Percentiles rank a stretch among this genome's conserved stretches.
Evolutionary conservation across 1,284 basidiomycete genomes (phyloP).

Genomic region (Pholiota adiposa): DNA sequence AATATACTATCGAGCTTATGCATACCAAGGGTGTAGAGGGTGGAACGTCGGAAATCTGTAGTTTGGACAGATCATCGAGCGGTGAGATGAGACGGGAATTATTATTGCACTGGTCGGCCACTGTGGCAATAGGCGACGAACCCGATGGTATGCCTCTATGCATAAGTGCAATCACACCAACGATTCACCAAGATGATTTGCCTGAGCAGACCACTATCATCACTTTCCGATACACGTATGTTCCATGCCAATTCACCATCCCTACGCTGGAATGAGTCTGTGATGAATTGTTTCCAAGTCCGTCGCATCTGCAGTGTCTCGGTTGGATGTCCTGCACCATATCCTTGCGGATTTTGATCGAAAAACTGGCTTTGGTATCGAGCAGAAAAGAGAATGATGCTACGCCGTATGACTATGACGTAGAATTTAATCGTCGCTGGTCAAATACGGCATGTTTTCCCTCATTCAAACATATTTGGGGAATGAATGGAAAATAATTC

Average conservation of each 20-base stretch:
- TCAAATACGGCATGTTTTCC: neutral
- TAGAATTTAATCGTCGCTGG: neutral
- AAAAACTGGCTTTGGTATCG: neutral
- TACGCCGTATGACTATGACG: no score
- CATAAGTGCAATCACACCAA: neutral
- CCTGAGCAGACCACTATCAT: neutral
- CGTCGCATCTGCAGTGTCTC: neutral
- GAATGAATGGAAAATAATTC: neutral
- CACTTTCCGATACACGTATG: neutral
- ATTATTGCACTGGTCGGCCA: neutral
- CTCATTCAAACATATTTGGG: neutral
- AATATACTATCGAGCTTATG: neutral
- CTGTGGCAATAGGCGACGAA: neutral
- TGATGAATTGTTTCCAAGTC: neutral
- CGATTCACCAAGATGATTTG: neutral
- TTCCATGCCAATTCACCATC: neutral
- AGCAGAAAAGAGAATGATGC: neutral
- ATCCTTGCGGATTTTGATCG: neutral
- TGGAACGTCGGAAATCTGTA: neutral
- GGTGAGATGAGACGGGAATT: conserved; percentile 3
- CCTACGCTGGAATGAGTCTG: neutral
- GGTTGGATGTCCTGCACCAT: neutral
- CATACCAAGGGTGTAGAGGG: neutral
- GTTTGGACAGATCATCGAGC: neutral
- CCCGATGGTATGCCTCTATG: neutral